phyloP scores from a whole-genome alignment of 1,284 basidiomycete species.

The Salmacisia buchloeana region DNA sequence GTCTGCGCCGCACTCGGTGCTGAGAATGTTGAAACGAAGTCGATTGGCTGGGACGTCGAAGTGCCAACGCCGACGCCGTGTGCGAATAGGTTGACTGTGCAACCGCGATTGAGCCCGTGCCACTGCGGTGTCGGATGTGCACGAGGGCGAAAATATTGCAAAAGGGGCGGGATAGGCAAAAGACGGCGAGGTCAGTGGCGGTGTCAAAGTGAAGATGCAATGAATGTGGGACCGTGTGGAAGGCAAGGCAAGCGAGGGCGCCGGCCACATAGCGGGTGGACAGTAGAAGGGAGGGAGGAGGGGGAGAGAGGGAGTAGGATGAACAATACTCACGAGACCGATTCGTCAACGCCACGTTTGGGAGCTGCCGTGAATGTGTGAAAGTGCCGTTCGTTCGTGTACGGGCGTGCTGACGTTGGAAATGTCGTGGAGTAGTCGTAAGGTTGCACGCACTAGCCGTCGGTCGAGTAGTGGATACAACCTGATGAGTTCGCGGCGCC shows the following conservation, averaged over 20 bases:
- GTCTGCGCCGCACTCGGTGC: background rate
- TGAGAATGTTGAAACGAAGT: background rate
- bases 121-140: background rate
- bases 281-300: too few relatives aligned
- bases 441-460: too few relatives aligned
- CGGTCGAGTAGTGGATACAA: too few relatives aligned
- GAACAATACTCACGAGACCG: too few relatives aligned
- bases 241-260: background rate
- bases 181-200: constrained; percentile 1
- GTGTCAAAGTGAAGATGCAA: constrained; percentile 2
- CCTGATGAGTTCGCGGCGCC: too few relatives aligned
- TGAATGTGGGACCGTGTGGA: background rate
- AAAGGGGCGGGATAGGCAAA: background rate
- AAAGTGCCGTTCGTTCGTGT: too few relatives aligned
- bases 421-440: too few relatives aligned
- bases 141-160: background rate
- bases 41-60: background rate
- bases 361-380: too few relatives aligned
- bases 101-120: constrained; percentile 2
- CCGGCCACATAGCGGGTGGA: too few relatives aligned
- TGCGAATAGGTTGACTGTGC: background rate
- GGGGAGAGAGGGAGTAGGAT: too few relatives aligned
- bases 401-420: too few relatives aligned
- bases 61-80: background rate
- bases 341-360: too few relatives aligned